Conservation (phyloP, 1,284 basidiomycete genomes). For the Fomes fomentarius region DNA sequence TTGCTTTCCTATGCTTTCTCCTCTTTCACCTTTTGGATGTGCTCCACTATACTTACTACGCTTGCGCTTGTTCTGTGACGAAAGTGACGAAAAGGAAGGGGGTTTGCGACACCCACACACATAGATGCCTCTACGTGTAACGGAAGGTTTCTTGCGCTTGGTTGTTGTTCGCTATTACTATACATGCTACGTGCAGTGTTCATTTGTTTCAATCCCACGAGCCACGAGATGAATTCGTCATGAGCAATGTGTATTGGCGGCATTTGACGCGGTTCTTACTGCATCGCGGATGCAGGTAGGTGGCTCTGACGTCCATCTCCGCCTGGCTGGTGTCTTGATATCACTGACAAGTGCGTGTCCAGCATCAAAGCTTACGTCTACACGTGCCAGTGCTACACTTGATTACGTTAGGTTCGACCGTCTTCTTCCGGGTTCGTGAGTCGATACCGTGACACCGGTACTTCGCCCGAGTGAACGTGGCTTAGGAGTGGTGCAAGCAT, state of each 20-base stretch:
- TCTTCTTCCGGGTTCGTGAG: too few species aligned
- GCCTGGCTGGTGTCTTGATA: too few species aligned
- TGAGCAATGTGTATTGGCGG: slow-evolving; percentile 4
- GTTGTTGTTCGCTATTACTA: background rate
- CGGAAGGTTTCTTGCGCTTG: background rate
- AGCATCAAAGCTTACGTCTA: too few species aligned
- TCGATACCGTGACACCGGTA: too few species aligned
- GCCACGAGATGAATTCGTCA: background rate
- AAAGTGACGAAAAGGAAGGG: background rate
- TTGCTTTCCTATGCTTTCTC: background rate
- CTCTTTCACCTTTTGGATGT: background rate
- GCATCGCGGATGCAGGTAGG: background rate
- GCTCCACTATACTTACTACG: background rate
- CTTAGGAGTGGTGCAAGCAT: background rate
- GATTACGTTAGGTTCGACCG: too few species aligned
- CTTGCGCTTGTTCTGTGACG: background rate
- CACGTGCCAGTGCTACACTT: too few species aligned
- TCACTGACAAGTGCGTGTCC: too few species aligned
- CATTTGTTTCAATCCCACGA: background rate
- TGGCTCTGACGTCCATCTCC: too few species aligned
- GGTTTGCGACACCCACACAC: background rate
- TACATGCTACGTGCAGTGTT: background rate
- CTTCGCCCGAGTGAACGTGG: background rate
- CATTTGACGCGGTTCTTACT: background rate
- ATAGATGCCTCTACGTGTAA: background rate